phyloP scores from a whole-genome alignment of 73 alveolate genomes.

The Tetrahymena thermophila region DNA sequence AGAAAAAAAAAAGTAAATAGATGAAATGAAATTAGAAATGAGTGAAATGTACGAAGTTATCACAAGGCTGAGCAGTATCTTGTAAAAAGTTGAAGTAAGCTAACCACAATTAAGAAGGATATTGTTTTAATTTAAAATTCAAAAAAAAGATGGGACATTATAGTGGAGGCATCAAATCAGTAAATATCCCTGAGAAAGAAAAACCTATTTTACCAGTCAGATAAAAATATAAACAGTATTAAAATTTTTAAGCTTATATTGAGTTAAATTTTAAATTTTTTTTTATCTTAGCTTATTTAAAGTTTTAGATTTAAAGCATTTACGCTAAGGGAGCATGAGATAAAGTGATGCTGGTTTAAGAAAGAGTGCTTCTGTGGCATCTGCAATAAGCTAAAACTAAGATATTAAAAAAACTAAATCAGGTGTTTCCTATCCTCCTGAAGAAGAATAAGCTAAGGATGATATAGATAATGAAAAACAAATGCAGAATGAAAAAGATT shows the following conservation, averaged over 20 bases:
- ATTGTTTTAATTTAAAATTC: not conserved
- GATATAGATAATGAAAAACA: not conserved
- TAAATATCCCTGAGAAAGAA: conserved; percentile 27
- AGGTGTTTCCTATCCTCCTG: not conserved
- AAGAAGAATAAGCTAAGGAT: not conserved
- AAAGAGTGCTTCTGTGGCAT: not conserved
- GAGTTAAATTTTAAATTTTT: not conserved
- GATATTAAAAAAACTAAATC: not conserved
- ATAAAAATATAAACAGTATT: conserved; percentile 24
- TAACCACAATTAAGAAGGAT: not conserved
- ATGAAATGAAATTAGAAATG: conserved; percentile 21
- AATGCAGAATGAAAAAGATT: not conserved
- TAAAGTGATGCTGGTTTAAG: not conserved
- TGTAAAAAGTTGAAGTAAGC: conserved; percentile 16
- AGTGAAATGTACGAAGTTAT: conserved; percentile 16
- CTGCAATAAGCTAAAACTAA: not conserved
- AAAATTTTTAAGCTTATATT: no score
- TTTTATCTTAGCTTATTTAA: not conserved
- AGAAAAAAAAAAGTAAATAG: conserved; percentile 21
- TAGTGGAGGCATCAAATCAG: conserved; percentile 35
- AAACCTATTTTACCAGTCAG: conserved; percentile 21
- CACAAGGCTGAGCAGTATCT: conserved; percentile 4
- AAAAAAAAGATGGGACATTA: conserved; percentile 3
- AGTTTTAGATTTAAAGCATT: conserved; percentile 3
- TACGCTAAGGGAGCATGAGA: conserved; percentile 22